These are phyloP conservation scores for Amoebophrya sp. DNA, from an alignment of 169 alveolate species.

Conservation along the genomic window DNA sequence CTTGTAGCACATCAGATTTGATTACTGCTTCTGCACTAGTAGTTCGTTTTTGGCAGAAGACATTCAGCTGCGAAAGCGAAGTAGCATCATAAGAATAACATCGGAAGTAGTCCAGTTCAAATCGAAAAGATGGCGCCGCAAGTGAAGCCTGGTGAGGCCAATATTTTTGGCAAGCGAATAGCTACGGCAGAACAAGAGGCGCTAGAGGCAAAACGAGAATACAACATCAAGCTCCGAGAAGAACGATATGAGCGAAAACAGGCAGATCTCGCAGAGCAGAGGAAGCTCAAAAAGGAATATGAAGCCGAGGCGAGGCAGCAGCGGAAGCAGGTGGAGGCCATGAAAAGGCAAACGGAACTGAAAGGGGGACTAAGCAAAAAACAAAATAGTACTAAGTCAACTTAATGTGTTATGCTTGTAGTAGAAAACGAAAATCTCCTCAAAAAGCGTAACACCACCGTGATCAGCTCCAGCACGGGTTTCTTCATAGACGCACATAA, in stretches of 20 bases:
- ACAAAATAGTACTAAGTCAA: background rate
- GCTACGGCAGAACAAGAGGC: constrained; percentile 9
- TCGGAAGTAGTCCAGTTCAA: no score
- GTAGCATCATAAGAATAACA: no score
- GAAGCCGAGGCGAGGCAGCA: background rate
- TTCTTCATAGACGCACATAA: no score
- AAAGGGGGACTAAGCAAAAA: background rate
- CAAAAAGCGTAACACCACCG: no score
- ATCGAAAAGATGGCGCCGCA: constrained; percentile 4
- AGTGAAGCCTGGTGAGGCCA: background rate
- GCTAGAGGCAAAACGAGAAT: background rate
- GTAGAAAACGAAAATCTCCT: no score
- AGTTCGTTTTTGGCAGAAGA: no score
- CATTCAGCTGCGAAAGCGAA: no score
- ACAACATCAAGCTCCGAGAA: background rate
- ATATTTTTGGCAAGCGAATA: background rate
- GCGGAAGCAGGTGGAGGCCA: background rate
- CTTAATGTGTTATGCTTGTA: no score
- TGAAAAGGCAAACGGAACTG: constrained; percentile 4
- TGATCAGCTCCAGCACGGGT: no score
- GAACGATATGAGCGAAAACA: background rate
- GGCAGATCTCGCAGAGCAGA: background rate
- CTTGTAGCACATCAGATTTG: no score
- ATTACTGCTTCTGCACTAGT: no score
- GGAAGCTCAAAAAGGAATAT: background rate